A percentile compares a stretch with the other conserved stretches of the same genome.
Evolutionary conservation across 2,329 filamentous ascomycete species (phyloP).

Genomic region (Onygenales sp.): DNA sequence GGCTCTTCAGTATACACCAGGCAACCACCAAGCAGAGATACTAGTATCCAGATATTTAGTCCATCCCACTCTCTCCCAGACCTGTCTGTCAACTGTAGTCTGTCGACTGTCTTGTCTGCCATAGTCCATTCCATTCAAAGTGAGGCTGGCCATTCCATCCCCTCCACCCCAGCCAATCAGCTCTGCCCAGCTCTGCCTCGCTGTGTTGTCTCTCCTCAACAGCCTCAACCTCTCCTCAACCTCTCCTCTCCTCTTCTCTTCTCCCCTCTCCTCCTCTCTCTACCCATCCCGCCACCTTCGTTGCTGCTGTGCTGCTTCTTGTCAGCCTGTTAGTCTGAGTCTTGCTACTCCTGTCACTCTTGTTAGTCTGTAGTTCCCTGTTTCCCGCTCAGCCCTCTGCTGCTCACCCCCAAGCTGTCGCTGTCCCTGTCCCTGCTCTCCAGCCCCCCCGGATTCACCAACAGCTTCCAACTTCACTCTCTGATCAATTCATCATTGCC

Average conservation of each 20-base stretch:
- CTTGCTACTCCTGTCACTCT: background rate
- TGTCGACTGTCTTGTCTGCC: background rate
- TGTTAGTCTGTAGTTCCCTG: no score
- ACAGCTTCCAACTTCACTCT: no score
- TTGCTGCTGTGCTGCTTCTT: slow-evolving; percentile 10
- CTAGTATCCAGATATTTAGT: no score
- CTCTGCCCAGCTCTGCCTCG: background rate
- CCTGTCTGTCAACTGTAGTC: no score
- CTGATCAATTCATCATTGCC: no score
- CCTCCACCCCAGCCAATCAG: background rate
- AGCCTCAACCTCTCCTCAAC: background rate
- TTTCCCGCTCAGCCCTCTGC: no score
- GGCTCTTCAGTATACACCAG: no score
- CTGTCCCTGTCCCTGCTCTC: no score
- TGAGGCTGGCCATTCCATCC: background rate
- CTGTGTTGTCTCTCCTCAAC: background rate
- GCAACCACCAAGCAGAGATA: no score
- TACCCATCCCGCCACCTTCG: slow-evolving; percentile 7
- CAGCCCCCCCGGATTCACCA: no score
- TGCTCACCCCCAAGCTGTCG: no score
- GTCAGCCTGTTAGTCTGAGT: background rate
- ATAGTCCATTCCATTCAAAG: background rate
- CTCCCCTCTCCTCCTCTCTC: slow-evolving; percentile 3
- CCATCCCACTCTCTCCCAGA: no score
- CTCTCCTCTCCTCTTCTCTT: background rate